Evolutionary conservation across 768 basidiomycete genomes (phyloP), one percentile per base, ranked within the genome.

Genomic region (Porpolomopsis calyptriformis): DNA sequence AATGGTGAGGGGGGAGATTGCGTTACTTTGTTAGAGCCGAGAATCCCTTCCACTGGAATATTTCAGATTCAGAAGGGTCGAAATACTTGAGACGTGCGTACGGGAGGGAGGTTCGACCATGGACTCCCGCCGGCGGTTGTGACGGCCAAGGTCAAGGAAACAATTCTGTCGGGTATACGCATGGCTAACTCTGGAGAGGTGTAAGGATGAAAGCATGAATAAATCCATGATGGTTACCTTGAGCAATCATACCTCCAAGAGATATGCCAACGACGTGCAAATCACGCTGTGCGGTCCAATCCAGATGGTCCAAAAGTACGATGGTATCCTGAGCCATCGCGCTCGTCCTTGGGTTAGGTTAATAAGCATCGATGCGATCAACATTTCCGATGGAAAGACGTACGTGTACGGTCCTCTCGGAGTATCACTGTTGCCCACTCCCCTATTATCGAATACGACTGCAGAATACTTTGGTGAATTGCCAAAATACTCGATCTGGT

Each of bases 221-320:
- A 48, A 41, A 42, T 38, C 18, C 20, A 11, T 11, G 34, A 41
- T 26, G 46, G 53, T 25, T 49, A 82, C 83, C 81, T 64, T 85
- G 82, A 0, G 84, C 77, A 41, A 87, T 85, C 87, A 89, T 90
- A 4, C 87, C 87, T 2, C 88, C 88, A 4, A 91, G 60, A 31
- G 84, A 87, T 19, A 77, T 62, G 6, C 88, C 83, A 18, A 90
- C 80, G 25, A 90, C 61, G 54, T 89, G 80, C 4, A 91, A 36
- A 40, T 72, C 71, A 4, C 74, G 73, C 8, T 73, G 62, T 5
- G 58, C 69, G 0, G 73, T 85, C 85, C 87, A 91, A 2, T 75
- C 80, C 4, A 91, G 51, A 52, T 77, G 73, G 53, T 90, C 72
- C 4, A 91, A 67, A 3, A 89, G 68, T 9, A 68, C 72, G 23